These are phyloP conservation scores for Brettanomyces anomalus DNA, from an alignment of 805 yeast genomes.

Conservation along the genomic window DNA sequence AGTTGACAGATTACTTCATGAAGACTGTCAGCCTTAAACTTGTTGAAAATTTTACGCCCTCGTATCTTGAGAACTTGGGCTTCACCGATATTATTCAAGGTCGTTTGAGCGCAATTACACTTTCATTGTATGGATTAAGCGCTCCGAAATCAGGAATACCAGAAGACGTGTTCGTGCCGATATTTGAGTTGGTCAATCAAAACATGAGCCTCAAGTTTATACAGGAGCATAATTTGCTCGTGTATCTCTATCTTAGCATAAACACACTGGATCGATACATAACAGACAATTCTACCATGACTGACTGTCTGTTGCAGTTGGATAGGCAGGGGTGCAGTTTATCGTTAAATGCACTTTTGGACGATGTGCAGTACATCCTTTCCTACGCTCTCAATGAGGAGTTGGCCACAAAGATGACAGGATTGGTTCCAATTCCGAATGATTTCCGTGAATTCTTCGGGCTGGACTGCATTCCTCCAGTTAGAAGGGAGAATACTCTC, in stretches of 20 bases:
- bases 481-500: slow-evolving; percentile 16
- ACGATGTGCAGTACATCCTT: slow-evolving; percentile 18
- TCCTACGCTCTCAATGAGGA: slow-evolving; percentile 11
- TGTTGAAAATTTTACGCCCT: background rate
- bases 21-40: background rate
- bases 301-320: slow-evolving; percentile 11
- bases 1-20: background rate
- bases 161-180: slow-evolving; percentile 8
- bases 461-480: slow-evolving; percentile 22
- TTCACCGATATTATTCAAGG: too few relatives aligned
- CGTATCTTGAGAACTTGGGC: too few relatives aligned
- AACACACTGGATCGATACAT: slow-evolving; percentile 14
- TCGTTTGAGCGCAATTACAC: too few relatives aligned
- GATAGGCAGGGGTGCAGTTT: slow-evolving; percentile 28
- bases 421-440: slow-evolving; percentile 8
- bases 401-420: slow-evolving; percentile 4
- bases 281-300: background rate
- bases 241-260: slow-evolving; percentile 13
- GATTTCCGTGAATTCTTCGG: slow-evolving; percentile 13
- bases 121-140: too few relatives aligned
- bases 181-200: slow-evolving; percentile 26
- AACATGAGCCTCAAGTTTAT: slow-evolving; percentile 18
- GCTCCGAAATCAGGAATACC: too few relatives aligned
- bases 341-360: slow-evolving; percentile 26
- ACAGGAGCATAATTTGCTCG: slow-evolving; percentile 15